Evolutionary conservation across 179 eudicot genomes (phyloP).

Genomic region (Vitellaria paradoxa): DNA sequence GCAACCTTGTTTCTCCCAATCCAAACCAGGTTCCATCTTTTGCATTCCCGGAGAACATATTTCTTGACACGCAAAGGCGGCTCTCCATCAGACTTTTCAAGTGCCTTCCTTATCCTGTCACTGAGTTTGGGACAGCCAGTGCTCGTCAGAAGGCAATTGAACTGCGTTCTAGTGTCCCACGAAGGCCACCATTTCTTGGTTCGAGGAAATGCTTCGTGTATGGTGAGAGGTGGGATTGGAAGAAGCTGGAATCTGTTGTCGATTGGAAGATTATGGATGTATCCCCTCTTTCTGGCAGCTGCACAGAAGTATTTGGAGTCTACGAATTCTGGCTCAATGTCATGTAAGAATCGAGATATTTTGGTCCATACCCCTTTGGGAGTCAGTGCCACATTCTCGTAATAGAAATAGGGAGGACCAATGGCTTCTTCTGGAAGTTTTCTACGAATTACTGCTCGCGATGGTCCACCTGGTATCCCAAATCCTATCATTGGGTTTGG

Average conservation of each 20-base stretch:
- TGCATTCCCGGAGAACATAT: conserved; percentile 38
- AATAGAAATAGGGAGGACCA: conserved; percentile 64
- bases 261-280: conserved; percentile 65
- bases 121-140: conserved; percentile 51
- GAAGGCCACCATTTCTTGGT: conserved; percentile 61
- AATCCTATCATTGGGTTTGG: conserved; percentile 71
- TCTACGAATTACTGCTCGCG: conserved; percentile 18
- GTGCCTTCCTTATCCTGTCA: conserved; percentile 46
- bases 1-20: conserved; percentile 61
- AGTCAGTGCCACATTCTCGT: conserved; percentile 61
- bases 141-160: conserved; percentile 55
- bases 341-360: conserved; percentile 49
- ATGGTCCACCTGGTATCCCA: conserved; percentile 44
- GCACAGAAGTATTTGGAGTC: conserved; percentile 63
- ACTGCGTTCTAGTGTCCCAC: conserved; percentile 53
- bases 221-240: conserved; percentile 54
- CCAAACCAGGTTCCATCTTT: conserved; percentile 66
- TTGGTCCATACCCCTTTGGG: conserved; percentile 72
- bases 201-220: conserved; percentile 47
- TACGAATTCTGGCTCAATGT: conserved; percentile 55
- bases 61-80: conserved; percentile 43
- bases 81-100: conserved; percentile 35
- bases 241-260: conserved; percentile 43
- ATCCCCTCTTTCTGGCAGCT: conserved; percentile 70
- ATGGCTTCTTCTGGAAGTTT: conserved; percentile 46